Evolutionary conservation across 495 filamentous ascomycete species (phyloP).

Genomic region (Daldinia caldariorum): DNA sequence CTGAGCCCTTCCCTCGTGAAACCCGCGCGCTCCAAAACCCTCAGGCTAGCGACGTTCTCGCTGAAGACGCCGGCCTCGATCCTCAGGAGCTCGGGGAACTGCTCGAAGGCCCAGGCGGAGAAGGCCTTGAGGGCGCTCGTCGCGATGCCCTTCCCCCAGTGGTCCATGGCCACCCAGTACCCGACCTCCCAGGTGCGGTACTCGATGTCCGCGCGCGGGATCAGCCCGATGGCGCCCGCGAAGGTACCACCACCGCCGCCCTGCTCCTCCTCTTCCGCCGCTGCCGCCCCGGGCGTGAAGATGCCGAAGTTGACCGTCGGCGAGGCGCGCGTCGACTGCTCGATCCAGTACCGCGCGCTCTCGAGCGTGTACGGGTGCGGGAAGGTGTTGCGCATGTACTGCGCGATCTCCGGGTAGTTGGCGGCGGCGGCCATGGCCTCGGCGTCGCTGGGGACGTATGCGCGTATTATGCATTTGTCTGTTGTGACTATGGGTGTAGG

Average conservation of each 20-base stretch:
- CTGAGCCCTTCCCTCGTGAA: conserved; percentile 52
- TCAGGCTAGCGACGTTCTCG: conserved; percentile 48
- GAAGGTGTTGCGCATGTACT: conserved; percentile 51
- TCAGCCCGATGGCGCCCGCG: conserved; percentile 50
- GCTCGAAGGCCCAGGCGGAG: conserved; percentile 50
- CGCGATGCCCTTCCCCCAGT: conserved; percentile 54
- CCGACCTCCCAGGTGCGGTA: conserved; percentile 51
- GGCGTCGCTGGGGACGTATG: conserved; percentile 46
- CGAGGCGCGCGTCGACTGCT: background rate
- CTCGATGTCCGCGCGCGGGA: conserved; percentile 43
- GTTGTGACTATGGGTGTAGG: conserved; percentile 35
- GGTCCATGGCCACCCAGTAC: conserved; percentile 50
- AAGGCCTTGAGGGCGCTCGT: conserved; percentile 36
- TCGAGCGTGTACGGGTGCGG: conserved; percentile 51
- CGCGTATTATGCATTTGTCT: conserved; percentile 47
- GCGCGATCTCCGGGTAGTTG: conserved; percentile 47
- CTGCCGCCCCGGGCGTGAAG: conserved; percentile 41
- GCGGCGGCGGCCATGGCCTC: conserved; percentile 33
- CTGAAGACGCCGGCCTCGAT: conserved; percentile 49
- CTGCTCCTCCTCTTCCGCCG: too few species aligned
- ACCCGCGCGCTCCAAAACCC: conserved; percentile 50
- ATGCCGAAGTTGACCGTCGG: conserved; percentile 47
- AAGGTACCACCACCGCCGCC: too few species aligned
- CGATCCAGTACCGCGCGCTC: conserved; percentile 46
- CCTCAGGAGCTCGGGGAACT: conserved; percentile 44